Conservation (phyloP, 1,284 basidiomycete genomes). For the Wolfiporia cocos region DNA sequence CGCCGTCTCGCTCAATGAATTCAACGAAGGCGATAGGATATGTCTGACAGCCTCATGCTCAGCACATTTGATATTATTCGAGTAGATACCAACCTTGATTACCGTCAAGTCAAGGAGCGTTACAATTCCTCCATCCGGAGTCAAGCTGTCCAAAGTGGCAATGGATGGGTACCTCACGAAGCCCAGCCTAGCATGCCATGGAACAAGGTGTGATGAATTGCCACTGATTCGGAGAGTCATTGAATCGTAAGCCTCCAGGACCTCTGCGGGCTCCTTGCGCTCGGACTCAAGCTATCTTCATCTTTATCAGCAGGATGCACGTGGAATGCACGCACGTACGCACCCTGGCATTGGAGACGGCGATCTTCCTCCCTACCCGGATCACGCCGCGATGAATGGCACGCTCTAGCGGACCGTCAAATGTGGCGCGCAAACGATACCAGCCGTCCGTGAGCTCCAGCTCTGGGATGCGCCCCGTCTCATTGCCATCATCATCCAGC, state of each 20-base stretch:
- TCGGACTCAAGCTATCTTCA: constrained; percentile 57
- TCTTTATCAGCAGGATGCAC: constrained; percentile 1
- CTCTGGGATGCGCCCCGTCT: constrained; percentile 39
- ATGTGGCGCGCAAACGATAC: constrained; percentile 79
- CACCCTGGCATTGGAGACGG: constrained; percentile 76
- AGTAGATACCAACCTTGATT: constrained; percentile 46
- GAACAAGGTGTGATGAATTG: constrained; percentile 81
- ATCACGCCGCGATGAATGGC: constrained; percentile 68
- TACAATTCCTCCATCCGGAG: constrained; percentile 77
- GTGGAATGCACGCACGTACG: constrained; percentile 17
- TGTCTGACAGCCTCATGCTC: constrained; percentile 41
- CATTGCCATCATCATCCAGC: constrained; percentile 34
- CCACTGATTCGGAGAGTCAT: constrained; percentile 67
- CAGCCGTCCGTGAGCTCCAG: constrained; percentile 94
- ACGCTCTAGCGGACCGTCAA: constrained; percentile 70
- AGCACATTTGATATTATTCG: constrained; percentile 8
- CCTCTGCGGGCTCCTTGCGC: constrained; percentile 74
- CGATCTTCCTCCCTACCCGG: constrained; percentile 78
- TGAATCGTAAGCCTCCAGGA: constrained; percentile 76
- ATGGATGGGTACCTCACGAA: constrained; percentile 61
- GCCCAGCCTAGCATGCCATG: constrained; percentile 87
- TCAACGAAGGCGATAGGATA: constrained; percentile 64
- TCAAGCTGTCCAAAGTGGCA: constrained; percentile 75
- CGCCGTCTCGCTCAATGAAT: constrained; percentile 45
- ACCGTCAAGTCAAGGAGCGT: constrained; percentile 75